Base-by-base conservation (phyloP, 441 rosid species). In the Pelargonium citronellum region DNA sequence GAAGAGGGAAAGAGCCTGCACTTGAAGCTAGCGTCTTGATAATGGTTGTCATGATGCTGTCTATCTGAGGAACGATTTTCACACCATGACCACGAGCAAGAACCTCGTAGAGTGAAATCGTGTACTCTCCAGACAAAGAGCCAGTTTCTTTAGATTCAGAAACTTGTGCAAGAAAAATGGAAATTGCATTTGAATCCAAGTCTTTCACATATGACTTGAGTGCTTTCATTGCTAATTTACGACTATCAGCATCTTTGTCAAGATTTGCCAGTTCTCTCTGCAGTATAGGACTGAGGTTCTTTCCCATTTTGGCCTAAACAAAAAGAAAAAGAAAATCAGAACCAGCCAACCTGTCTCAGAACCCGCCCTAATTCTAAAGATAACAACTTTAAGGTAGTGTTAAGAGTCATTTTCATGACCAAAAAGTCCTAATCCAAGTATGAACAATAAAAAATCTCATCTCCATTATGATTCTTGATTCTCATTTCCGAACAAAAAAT, bases 51-150 rank as follows among this genome's bases (percentile, higher is more conserved):
- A 96, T 88, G 79, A 96, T 89, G 77, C 81, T 89, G 30, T 89
- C 93, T 7, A 90, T 87, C 72, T 89, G 97, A 44, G 95, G 91
- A 79, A 91, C 95, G 44, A 93, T 83, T 72, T 93, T 91, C 47
- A 83, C 86, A 51, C 99, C 99, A 58, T 93, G 99, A 69, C 88
- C 89, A 63, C 97, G 97, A 2, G 98, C 95, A 76, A 96, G 97
- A 80, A 89, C 93, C 80, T 96, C 99, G 46, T 87, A 93, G 19
- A 93, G 96, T 0, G 98, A 96, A 68, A 96, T 91, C 1, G 99
- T 91, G 89, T 93, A 91, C 73, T 93, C 99, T 7, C 97, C 96
- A 0, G 97, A 87, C 17, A 93, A 67, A 5, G 87, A 80, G 7
- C 97, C 92, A 0, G 90, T 89, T 81, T 91, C 98, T 80, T 91